A percentile compares a stretch with the other conserved stretches of the same genome.
Conservation (phyloP, 1,284 basidiomycete species). For the Golubevia pallescens region DNA sequence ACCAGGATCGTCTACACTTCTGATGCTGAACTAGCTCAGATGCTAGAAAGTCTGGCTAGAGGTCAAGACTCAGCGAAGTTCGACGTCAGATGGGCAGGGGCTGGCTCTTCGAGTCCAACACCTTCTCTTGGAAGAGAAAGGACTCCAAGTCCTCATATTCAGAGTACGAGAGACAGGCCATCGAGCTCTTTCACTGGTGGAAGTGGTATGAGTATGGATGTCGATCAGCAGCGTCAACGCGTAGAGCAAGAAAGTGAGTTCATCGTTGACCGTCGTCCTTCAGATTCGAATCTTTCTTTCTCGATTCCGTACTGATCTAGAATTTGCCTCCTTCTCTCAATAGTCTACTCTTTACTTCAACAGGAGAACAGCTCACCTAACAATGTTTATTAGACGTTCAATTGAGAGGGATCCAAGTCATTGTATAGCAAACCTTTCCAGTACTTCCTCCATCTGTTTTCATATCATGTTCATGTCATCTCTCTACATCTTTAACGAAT, state of each 20-base stretch:
- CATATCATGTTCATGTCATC: too few relatives aligned
- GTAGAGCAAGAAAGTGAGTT: conserved; percentile 36
- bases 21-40: conserved; percentile 41
- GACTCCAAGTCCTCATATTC: not conserved
- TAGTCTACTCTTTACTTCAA: conserved; percentile 30
- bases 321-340: not conserved
- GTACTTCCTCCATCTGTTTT: too few relatives aligned
- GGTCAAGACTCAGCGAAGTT: conserved; percentile 49
- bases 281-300: conserved; percentile 1
- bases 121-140: not conserved
- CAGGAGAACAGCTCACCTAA: conserved; percentile 3
- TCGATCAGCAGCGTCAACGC: conserved; percentile 10
- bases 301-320: too few relatives aligned
- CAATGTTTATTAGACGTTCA: too few relatives aligned
- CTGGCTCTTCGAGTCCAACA: conserved; percentile 1
- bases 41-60: conserved; percentile 32
- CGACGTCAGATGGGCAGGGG: conserved; percentile 21
- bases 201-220: conserved; percentile 15
- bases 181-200: conserved; percentile 5
- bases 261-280: not conserved
- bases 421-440: too few relatives aligned
- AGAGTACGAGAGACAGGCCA: conserved; percentile 3
- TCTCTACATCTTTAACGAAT: too few relatives aligned
- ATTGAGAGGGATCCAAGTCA: too few relatives aligned
- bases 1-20: conserved; percentile 50